These are phyloP conservation scores for Geranomyces michiganensis DNA, from an alignment of 192 early-diverging fungal species.

Conservation along the genomic window DNA sequence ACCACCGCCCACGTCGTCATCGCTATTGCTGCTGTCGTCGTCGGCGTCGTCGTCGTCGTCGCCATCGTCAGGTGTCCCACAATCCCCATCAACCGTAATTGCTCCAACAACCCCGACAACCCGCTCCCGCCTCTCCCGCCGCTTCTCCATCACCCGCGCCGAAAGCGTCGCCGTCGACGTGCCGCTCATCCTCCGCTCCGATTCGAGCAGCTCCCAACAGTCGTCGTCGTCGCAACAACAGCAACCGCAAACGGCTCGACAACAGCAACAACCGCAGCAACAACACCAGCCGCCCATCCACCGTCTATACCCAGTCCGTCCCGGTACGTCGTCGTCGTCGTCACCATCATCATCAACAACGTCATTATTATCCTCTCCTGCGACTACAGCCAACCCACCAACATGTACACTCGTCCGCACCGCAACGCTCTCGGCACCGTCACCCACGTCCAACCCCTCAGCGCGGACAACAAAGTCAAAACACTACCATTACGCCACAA, in stretches of 20 bases:
- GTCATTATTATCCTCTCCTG: background rate
- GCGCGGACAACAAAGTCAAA: too few relatives aligned
- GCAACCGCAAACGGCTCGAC: background rate
- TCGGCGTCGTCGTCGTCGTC: background rate
- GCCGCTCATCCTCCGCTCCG: background rate
- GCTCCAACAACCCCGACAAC: slow-evolving; percentile 1
- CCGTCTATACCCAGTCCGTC: too few relatives aligned
- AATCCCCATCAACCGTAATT: background rate
- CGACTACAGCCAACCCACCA: background rate
- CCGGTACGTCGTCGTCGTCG: background rate
- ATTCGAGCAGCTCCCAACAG: background rate
- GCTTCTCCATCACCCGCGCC: slow-evolving; percentile 5
- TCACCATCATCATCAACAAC: background rate
- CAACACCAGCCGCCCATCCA: background rate
- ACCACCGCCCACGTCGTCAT: background rate
- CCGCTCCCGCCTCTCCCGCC: background rate
- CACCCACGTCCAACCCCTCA: background rate
- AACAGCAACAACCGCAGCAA: background rate
- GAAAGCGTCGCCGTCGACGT: slow-evolving; percentile 10
- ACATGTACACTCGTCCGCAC: slow-evolving; percentile 6
- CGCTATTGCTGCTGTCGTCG: background rate
- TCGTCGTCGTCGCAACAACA: background rate
- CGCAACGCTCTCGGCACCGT: background rate
- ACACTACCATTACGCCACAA: background rate
- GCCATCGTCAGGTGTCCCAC: background rate